Conservation (phyloP, 129 eudicot species). For the Artemisia annua region DNA sequence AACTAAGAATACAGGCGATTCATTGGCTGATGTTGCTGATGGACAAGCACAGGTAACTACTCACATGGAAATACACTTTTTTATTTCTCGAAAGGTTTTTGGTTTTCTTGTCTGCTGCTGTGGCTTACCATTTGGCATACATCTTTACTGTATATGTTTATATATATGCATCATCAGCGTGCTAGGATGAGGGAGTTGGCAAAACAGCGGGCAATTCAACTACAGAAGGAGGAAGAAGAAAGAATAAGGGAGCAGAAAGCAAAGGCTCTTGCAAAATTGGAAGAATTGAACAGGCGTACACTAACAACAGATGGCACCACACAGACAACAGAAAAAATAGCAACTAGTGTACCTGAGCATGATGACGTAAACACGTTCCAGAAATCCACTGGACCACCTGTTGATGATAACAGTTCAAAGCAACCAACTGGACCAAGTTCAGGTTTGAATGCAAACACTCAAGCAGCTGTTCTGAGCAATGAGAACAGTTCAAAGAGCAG, state of each 20-base stretch:
- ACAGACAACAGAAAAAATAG: constrained; percentile 41
- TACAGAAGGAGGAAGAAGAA: constrained; percentile 95
- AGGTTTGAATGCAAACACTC: constrained; percentile 22
- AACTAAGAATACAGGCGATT: constrained; percentile 39
- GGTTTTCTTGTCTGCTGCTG: not conserved
- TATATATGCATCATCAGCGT: constrained; percentile 53
- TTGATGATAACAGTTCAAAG: constrained; percentile 19
- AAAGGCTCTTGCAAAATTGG: constrained; percentile 83
- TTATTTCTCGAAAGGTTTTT: not conserved
- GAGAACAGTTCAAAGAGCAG: constrained; percentile 28
- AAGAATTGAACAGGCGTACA: constrained; percentile 84
- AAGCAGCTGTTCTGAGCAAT: constrained; percentile 27
- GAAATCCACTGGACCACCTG: constrained; percentile 30
- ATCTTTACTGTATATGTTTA: constrained; percentile 2
- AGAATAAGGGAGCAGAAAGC: constrained; percentile 82
- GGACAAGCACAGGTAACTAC: constrained; percentile 53
- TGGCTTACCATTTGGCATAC: constrained; percentile 1
- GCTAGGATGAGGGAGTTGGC: constrained; percentile 85
- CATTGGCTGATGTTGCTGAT: constrained; percentile 54
- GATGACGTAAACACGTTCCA: constrained; percentile 34
- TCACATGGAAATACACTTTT: not conserved
- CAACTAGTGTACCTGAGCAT: constrained; percentile 19
- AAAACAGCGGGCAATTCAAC: constrained; percentile 83
- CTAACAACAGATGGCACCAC: constrained; percentile 45
- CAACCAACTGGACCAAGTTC: constrained; percentile 15